These are phyloP conservation scores for Malbranchea cinnamomea DNA, from an alignment of 2,329 filamentous ascomycete genomes.

Conservation along the genomic window DNA sequence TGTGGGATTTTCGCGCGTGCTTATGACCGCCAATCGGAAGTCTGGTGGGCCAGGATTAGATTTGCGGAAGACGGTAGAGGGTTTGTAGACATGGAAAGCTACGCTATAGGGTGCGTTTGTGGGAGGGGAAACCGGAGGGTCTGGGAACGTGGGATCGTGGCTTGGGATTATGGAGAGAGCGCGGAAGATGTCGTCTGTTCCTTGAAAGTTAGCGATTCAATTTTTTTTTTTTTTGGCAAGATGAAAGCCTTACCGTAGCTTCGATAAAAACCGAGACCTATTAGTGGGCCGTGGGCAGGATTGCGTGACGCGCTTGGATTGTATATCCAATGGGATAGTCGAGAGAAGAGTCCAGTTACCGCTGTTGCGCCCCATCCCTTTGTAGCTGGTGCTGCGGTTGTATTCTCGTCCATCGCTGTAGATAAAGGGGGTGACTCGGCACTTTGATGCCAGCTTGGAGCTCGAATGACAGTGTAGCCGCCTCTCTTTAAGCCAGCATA, in stretches of 20 bases:
- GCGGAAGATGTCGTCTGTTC: constrained; percentile 57
- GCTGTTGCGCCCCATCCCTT: constrained; percentile 11
- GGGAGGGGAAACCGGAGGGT: constrained; percentile 17
- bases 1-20: constrained; percentile 50
- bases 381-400: not conserved
- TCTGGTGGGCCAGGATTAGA: constrained; percentile 63
- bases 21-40: constrained; percentile 70
- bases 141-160: constrained; percentile 41
- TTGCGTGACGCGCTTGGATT: constrained; percentile 14
- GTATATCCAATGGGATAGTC: constrained; percentile 21
- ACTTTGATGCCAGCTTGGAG: constrained; percentile 37
- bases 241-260: constrained; percentile 30
- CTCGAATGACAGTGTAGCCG: constrained; percentile 68
- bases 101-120: constrained; percentile 44
- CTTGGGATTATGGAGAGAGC: constrained; percentile 59
- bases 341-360: constrained; percentile 17
- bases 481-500: constrained; percentile 70
- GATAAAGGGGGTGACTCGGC: no score
- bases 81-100: constrained; percentile 72
- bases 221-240: not conserved
- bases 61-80: constrained; percentile 57
- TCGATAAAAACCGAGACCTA: constrained; percentile 39
- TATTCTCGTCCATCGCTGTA: not conserved
- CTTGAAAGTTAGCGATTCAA: constrained; percentile 35
- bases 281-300: constrained; percentile 32